phyloP scores from a whole-genome alignment of 2,329 filamentous ascomycete genomes.

The Botrytis galanthina region DNA sequence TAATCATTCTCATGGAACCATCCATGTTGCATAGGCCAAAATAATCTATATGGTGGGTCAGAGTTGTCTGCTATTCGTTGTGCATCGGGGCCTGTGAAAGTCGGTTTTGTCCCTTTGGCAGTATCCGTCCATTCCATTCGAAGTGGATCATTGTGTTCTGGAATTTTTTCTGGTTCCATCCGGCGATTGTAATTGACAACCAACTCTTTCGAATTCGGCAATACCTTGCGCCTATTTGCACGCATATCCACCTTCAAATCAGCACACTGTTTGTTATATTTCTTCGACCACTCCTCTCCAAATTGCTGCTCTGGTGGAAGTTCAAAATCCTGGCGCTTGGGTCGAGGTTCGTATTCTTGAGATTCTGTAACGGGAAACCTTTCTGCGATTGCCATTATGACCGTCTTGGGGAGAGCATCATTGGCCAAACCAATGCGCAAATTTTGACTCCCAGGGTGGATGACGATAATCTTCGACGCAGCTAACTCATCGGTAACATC shows the following conservation, averaged over 20 bases:
- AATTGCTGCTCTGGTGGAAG: conserved; percentile 71
- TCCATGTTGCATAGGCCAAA: conserved; percentile 86
- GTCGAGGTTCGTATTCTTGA: conserved; percentile 77
- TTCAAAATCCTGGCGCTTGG: conserved; percentile 63
- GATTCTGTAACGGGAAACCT: conserved; percentile 77
- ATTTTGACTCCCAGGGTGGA: conserved; percentile 95
- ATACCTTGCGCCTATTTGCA: conserved; percentile 86
- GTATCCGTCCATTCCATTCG: conserved; percentile 96
- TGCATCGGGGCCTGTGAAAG: conserved; percentile 67
- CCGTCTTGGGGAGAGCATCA: conserved; percentile 88
- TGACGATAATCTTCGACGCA: conserved; percentile 88
- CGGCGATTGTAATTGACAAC: conserved; percentile 92
- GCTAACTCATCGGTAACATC: conserved; percentile 62
- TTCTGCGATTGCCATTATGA: conserved; percentile 88
- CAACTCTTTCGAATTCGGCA: conserved; percentile 96
- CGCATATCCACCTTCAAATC: conserved; percentile 91
- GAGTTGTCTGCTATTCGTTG: conserved; percentile 87
- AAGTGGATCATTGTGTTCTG: conserved; percentile 90
- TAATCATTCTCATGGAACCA: conserved; percentile 93
- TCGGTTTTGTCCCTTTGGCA: conserved; percentile 60
- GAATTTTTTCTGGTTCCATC: conserved; percentile 79
- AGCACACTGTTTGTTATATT: conserved; percentile 77
- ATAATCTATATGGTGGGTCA: conserved; percentile 82
- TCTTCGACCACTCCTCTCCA: conserved; percentile 74
- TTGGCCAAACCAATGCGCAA: conserved; percentile 92